Evolutionary conservation across 2,329 filamentous ascomycete genomes (phyloP).

Genomic region (Colletotrichum viniferum): DNA sequence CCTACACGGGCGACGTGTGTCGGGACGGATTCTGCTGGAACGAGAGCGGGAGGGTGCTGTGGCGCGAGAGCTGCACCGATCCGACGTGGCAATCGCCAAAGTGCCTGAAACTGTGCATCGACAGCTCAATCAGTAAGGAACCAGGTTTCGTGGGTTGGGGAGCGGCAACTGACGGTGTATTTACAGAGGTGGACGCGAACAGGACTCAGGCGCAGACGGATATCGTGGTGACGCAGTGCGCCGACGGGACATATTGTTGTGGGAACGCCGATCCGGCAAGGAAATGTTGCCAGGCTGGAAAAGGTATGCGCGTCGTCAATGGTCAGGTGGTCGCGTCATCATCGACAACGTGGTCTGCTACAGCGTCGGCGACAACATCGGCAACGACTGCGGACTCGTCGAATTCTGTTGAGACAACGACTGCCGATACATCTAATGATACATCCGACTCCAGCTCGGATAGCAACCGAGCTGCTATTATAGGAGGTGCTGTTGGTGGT

Average conservation of each 20-base stretch:
- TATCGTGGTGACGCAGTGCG: neutral
- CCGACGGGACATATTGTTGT: neutral
- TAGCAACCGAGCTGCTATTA: neutral
- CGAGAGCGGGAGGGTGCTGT: neutral
- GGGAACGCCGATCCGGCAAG: neutral
- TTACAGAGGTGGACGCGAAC: neutral
- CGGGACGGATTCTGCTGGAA: constrained; percentile 10
- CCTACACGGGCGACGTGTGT: neutral
- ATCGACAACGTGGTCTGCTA: neutral
- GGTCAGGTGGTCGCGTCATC: neutral
- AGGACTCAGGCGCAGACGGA: neutral
- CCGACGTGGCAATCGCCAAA: constrained; percentile 24
- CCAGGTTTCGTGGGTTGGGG: fast-evolving
- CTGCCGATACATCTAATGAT: fast-evolving
- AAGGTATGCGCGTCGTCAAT: neutral
- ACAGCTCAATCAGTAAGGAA: neutral
- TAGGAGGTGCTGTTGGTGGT: neutral
- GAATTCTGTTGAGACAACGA: neutral
- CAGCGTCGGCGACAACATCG: fast-evolving
- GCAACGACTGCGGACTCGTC: neutral
- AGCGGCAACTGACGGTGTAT: neutral
- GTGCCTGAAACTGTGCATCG: constrained; percentile 25
- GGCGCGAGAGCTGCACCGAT: constrained; percentile 28
- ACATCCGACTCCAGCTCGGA: neutral
- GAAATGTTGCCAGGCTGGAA: neutral